Evolutionary conservation across 139 green algal species (phyloP), one percentile per base, ranked within the genome.

Genomic region (Tetratostichococcus sp.): DNA sequence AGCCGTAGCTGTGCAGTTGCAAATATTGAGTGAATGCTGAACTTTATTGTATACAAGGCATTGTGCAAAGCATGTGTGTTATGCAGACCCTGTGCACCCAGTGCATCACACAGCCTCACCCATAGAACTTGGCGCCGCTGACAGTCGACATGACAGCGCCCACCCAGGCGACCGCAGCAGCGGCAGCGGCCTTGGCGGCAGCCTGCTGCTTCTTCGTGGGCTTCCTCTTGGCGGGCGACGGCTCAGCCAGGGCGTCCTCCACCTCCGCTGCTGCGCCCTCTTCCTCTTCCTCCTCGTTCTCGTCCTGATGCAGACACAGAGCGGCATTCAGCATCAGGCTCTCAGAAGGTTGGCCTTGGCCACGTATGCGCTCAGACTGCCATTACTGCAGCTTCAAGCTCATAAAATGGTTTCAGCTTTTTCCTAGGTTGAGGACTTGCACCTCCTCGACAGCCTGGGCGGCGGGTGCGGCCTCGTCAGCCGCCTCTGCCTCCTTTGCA

Each of bases 221-320:
- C 58, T 23, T 42, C 72, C 74, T 77, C 42, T 69, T 70, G 30
- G 68, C 6, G 25, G 65, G 33, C 6, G 65, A 35, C 6, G 75
- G 35, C 14, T 43, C 82, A 14, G 82, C 85, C 68, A 93, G 68
- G 0, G 84, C 88, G 34, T 84, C 67, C 70, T 92, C 86, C 30
- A 68, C 75, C n/a, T 35, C 72, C 1, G 71, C 71, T n/a, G 50
- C 50, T 2, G 50, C 50, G 50, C 87, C 79, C 21, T 85, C 83
- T 58, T 91, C 85, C 42, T 86, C 77, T 39, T 93, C 82, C 33
- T 93, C 88, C 31, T 90, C 86, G 32, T 86, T 73, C 43, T 93
- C 88, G 72, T 97, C 91, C 71, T 90, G 80, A 22, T 94, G 39
- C 86, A 78, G 87, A 71, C 71, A 86, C 50, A 17, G 59, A 50